phyloP scores from a whole-genome alignment of 1,284 basidiomycete genomes.

The Trametes polyzona region DNA sequence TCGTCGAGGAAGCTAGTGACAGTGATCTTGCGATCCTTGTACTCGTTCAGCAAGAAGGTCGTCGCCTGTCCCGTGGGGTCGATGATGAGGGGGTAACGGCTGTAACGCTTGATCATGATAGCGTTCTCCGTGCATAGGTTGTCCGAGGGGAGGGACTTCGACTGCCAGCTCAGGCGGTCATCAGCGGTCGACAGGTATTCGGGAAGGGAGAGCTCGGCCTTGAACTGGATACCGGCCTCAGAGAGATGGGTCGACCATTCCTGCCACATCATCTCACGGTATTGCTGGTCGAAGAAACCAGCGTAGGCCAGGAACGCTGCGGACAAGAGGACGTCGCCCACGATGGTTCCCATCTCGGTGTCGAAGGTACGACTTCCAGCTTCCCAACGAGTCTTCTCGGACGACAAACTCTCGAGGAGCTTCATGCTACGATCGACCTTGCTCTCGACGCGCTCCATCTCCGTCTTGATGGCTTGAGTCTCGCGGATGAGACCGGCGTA shows the following conservation, averaged over 20 bases:
- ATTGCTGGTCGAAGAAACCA: constrained; percentile 99
- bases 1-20: constrained; percentile 99
- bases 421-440: constrained; percentile 98
- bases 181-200: constrained; percentile 99
- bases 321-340: constrained; percentile 95
- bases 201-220: constrained; percentile 88
- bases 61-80: constrained; percentile 99
- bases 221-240: constrained; percentile 93
- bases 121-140: constrained; percentile 98
- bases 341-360: constrained; percentile 98
- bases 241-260: constrained; percentile 91
- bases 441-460: constrained; percentile 97
- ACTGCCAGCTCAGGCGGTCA: constrained; percentile 95
- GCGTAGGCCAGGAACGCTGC: constrained; percentile 97
- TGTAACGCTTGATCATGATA: constrained; percentile 98
- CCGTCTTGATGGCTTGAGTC: constrained; percentile 94
- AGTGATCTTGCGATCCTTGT: constrained; percentile 95
- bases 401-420: constrained; percentile 91
- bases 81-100: constrained; percentile 97
- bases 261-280: constrained; percentile 97
- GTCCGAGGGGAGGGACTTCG: constrained; percentile 92
- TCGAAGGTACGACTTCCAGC: constrained; percentile 95
- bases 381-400: constrained; percentile 96
- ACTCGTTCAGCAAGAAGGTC: constrained; percentile 92
- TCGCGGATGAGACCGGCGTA: constrained; percentile 98